Conservation (phyloP, 352 stramenopile species). For the Hyaloperonospora arabidopsidis region DNA sequence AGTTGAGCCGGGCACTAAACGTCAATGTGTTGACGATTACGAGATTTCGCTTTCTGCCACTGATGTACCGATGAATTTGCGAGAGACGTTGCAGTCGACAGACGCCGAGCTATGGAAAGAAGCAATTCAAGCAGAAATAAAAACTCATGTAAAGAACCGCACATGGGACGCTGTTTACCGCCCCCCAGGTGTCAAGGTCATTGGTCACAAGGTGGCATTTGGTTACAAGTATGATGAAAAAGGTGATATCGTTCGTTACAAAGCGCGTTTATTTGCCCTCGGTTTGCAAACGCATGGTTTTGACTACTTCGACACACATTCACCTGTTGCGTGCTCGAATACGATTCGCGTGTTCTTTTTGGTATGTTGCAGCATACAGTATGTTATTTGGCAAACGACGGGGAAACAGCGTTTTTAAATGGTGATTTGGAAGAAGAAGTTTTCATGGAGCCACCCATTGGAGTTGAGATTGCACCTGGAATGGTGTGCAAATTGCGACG, state of each 20-base stretch:
- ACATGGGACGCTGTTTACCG: not conserved
- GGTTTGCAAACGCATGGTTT: conserved; percentile 5
- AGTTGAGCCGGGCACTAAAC: too few relatives aligned
- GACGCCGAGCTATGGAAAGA: conserved; percentile 17
- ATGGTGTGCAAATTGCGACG: not conserved
- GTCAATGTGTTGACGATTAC: not conserved
- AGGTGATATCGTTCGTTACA: not conserved
- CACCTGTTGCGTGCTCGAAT: not conserved
- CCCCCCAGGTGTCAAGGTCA: not conserved
- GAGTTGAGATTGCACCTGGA: not conserved
- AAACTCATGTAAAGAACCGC: not conserved
- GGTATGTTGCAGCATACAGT: not conserved
- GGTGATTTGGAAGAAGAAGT: not conserved
- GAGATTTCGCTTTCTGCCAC: not conserved
- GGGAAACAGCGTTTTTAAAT: not conserved
- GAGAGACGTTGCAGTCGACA: not conserved
- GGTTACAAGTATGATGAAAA: not conserved
- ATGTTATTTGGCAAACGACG: not conserved
- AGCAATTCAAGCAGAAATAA: conserved; percentile 11
- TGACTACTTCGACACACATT: not conserved
- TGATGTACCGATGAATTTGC: not conserved
- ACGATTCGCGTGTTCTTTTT: not conserved
- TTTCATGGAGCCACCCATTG: not conserved
- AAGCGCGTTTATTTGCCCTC: conserved; percentile 5
- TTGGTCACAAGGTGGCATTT: not conserved